Conservation (phyloP, 2,329 filamentous ascomycete genomes). For the Ophiostoma australiae region DNA sequence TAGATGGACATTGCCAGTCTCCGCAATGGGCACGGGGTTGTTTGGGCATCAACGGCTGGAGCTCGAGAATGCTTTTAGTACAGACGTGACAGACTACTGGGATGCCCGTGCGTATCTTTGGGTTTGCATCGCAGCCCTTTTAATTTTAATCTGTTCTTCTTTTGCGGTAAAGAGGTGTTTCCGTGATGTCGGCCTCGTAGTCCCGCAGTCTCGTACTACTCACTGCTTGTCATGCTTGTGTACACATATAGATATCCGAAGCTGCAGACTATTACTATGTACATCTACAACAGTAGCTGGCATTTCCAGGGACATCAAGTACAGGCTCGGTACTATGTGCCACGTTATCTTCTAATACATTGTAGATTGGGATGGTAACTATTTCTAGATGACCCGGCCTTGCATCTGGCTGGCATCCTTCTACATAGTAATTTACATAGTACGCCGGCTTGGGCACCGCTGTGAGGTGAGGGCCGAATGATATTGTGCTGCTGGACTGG, state of each 20-base stretch:
- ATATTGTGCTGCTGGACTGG: not conserved
- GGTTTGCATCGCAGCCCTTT: not conserved
- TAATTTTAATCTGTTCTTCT: not conserved
- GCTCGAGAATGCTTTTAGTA: not conserved
- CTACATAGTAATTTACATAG: not conserved
- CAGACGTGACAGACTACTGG: slow-evolving; percentile 4
- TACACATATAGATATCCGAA: not conserved
- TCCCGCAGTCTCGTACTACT: not conserved
- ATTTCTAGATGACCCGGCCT: not conserved
- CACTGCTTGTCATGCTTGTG: no score
- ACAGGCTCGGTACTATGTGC: not conserved
- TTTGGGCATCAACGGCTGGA: slow-evolving; percentile 8
- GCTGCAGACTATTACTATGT: not conserved
- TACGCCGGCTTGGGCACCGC: not conserved
- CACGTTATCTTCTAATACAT: no score
- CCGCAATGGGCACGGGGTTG: slow-evolving; percentile 1
- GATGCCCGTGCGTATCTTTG: slow-evolving; percentile 5
- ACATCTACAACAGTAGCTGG: not conserved
- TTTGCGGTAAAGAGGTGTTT: not conserved
- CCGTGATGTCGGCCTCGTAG: not conserved
- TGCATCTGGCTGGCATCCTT: not conserved
- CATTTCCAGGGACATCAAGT: not conserved
- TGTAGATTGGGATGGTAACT: not conserved
- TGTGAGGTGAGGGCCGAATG: not conserved
- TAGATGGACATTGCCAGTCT: not conserved